Base-by-base conservation (phyloP, 805 yeast species). In the Kuraishia floccosa region DNA sequence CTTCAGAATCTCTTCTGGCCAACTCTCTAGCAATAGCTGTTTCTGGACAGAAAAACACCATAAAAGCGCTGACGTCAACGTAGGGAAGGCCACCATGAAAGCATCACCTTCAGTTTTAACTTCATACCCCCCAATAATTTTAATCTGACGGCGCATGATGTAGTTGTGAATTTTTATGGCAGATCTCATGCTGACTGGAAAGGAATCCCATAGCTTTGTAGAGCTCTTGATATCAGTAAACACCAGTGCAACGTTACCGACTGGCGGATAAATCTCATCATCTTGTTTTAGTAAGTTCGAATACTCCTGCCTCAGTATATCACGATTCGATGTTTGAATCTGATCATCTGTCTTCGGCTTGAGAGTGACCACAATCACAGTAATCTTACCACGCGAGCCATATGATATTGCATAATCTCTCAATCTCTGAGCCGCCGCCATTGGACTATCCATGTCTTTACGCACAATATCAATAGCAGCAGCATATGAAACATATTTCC, bases 31-130 rank as follows among this genome's bases (percentile, higher is more conserved):
- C 30, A 91, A 59, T 10, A 82, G 48, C 49, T 84, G 93, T 34
- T 78, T 69, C 52, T 91, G 99, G 5, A 89, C 95, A 29, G 82
- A 78, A 51, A 87, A 76, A 60, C 96, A 85, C 97, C 98, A 91
- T 23, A 85, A 63, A 38, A 91, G 60, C 0, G 97, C 97, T 13
- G 89, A 68, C 0, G 89, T 72, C 1, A 94, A 89, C 0, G 94
- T 78, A 1, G 96, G 94, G 53, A 91, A 91, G 9, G 96, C 84
- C 10, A 91, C 96, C 84, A 91, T 87, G 44, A 91, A 91, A 0
- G 98, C 95, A 64, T 91, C 99, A 49, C 99, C 99, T 72, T 91
- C 99, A 2, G 96, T 91, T 52, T 91, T 91, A 17, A 91, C 98
- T 52, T 91, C 99, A 50, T 91, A 91, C 2, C 98, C 99, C 22